phyloP scores from a whole-genome alignment of 208 protist genomes.

The Leishmania mexicana region DNA sequence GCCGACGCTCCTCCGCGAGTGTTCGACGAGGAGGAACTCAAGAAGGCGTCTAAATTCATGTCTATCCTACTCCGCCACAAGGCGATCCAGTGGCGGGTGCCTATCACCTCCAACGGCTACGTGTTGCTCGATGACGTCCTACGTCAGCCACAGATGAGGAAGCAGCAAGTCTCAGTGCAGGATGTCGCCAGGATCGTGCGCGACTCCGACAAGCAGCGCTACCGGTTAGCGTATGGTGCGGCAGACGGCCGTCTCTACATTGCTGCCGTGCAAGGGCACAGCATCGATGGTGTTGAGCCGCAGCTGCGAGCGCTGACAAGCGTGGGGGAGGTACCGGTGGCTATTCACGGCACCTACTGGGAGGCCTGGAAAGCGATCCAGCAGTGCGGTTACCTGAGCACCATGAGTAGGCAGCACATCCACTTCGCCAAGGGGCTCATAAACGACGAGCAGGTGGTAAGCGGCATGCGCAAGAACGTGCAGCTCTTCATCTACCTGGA shows the following conservation, averaged over 20 bases:
- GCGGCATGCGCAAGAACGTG: constrained; percentile 75
- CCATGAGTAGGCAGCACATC: constrained; percentile 88
- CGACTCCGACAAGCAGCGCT: constrained; percentile 81
- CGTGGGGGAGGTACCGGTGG: constrained; percentile 34
- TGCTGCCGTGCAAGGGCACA: constrained; percentile 85
- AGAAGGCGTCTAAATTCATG: constrained; percentile 61
- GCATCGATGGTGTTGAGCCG: constrained; percentile 52
- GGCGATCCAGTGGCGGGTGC: constrained; percentile 49
- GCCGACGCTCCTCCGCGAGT: not conserved
- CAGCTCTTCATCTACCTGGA: constrained; percentile 85
- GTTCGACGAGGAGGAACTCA: constrained; percentile 8
- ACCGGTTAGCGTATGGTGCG: constrained; percentile 50
- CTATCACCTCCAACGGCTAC: constrained; percentile 71
- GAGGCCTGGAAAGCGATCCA: constrained; percentile 56
- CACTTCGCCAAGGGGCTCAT: constrained; percentile 87
- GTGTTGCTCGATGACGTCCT: constrained; percentile 57
- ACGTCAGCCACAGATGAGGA: constrained; percentile 22
- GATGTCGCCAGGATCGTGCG: constrained; percentile 57
- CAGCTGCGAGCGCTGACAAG: constrained; percentile 55
- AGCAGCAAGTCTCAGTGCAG: constrained; percentile 17
- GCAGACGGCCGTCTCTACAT: constrained; percentile 61
- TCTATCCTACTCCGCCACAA: constrained; percentile 74
- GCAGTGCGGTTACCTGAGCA: constrained; percentile 73
- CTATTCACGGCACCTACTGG: constrained; percentile 87
- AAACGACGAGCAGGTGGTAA: constrained; percentile 65